Conservation (phyloP, 371 early-diverging fungal genomes). For the Apophysomyces trapeziformis region DNA sequence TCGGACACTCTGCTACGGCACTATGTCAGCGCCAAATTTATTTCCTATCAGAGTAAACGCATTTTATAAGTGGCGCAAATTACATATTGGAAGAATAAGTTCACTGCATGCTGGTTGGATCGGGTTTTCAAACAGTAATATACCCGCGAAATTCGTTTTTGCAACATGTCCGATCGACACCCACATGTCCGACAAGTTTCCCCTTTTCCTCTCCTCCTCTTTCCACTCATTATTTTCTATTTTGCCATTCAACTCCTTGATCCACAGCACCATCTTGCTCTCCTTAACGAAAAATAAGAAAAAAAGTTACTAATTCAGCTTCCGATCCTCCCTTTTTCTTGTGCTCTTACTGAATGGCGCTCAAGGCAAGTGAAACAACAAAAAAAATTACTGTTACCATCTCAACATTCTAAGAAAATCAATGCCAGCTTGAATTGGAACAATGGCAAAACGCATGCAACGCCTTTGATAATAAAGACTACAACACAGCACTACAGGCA, state of each 20-base stretch:
- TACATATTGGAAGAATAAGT: no score
- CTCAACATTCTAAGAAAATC: neutral
- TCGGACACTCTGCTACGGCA: no score
- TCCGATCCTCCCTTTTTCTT: constrained; percentile 9
- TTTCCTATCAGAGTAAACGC: no score
- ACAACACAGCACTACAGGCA: constrained; percentile 37
- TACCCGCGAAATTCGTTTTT: no score
- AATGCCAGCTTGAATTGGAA: constrained; percentile 48
- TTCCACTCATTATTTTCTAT: constrained; percentile 1
- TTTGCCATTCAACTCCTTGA: constrained; percentile 8
- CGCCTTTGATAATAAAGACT: constrained; percentile 50
- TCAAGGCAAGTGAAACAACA: constrained; percentile 24
- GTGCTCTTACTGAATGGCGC: constrained; percentile 22
- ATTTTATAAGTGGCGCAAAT: no score
- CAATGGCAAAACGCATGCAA: constrained; percentile 55
- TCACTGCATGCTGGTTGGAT: no score
- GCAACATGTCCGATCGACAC: no score
- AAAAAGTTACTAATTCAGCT: neutral
- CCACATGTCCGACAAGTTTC: neutral
- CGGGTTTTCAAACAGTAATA: no score
- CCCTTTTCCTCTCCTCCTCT: constrained; percentile 6
- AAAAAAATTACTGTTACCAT: neutral
- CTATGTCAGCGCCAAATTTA: no score
- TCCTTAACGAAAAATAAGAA: neutral
- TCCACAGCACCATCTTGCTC: neutral